These are phyloP conservation scores for Fusarium camptoceras DNA, from an alignment of 2,329 filamentous ascomycete genomes.

Conservation along the genomic window DNA sequence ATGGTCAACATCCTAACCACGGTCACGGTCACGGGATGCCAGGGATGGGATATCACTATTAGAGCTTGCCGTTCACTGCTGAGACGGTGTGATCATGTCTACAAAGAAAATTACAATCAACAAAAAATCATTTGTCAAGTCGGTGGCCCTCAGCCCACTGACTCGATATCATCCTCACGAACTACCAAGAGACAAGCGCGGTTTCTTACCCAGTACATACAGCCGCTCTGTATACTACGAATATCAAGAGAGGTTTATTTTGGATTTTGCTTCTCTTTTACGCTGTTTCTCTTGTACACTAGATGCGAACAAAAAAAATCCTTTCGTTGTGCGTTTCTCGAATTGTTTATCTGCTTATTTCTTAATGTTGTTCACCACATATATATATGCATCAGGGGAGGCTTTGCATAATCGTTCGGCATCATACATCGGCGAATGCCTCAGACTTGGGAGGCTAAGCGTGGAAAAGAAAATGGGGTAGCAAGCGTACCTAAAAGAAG, in stretches of 20 bases:
- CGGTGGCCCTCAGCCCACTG: background rate
- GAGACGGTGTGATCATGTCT: background rate
- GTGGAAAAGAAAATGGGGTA: conserved; percentile 16
- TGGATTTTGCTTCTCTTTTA: conserved; percentile 36
- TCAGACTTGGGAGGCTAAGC: conserved; percentile 16
- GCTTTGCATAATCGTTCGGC: conserved; percentile 40
- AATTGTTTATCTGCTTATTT: conserved; percentile 3
- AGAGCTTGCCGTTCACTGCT: background rate
- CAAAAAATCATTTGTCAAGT: conserved; percentile 19
- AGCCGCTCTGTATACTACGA: conserved; percentile 43
- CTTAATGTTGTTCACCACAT: conserved; percentile 12
- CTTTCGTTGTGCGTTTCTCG: conserved; percentile 3
- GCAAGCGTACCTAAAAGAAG: conserved; percentile 34
- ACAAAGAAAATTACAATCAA: background rate
- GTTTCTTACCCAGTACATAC: conserved; percentile 37
- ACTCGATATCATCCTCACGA: conserved; percentile 33
- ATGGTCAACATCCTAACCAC: conserved; percentile 25
- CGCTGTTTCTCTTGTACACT: conserved; percentile 42
- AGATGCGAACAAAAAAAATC: conserved; percentile 19
- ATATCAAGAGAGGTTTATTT: conserved; percentile 41
- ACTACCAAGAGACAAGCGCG: conserved; percentile 7
- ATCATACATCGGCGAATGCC: conserved; percentile 11
- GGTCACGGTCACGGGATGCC: conserved; percentile 41
- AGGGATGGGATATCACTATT: conserved; percentile 47
- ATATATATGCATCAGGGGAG: conserved; percentile 27